phyloP scores from a whole-genome alignment of 176 grass and related monocot species.

The Carex cristatella region DNA sequence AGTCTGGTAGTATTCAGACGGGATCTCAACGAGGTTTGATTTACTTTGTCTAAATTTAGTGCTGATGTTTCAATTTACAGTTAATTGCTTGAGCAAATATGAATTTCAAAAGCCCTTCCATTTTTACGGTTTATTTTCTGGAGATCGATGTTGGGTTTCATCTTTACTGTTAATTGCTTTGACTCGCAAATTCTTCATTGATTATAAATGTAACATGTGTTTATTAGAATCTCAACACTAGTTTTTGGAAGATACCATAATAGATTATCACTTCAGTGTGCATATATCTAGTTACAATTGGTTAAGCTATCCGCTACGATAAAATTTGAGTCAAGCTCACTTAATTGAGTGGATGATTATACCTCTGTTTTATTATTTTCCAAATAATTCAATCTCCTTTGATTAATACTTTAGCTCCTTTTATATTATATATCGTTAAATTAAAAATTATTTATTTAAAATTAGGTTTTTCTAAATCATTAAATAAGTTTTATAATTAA shows the following conservation, averaged over 20 bases:
- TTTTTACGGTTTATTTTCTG: background rate
- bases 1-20: background rate
- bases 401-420: too few species aligned
- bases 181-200: background rate
- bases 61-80: background rate
- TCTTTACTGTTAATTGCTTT: background rate
- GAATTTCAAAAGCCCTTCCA: background rate
- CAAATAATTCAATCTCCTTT: too few species aligned
- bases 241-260: background rate
- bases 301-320: too few species aligned
- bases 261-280: background rate
- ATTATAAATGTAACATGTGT: background rate
- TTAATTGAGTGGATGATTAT: too few species aligned
- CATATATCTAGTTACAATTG: too few species aligned
- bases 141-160: background rate
- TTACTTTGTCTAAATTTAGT: conserved; percentile 17
- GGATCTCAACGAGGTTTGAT: background rate
- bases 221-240: background rate
- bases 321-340: too few species aligned
- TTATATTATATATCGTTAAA: too few species aligned
- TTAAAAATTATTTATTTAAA: too few species aligned
- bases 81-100: background rate
- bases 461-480: too few species aligned
- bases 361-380: too few species aligned
- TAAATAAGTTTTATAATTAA: too few species aligned